Evolutionary conservation across 2,329 filamentous ascomycete species (phyloP), one percentile per base, ranked within the genome.

Genomic region (Nemania diffusa): DNA sequence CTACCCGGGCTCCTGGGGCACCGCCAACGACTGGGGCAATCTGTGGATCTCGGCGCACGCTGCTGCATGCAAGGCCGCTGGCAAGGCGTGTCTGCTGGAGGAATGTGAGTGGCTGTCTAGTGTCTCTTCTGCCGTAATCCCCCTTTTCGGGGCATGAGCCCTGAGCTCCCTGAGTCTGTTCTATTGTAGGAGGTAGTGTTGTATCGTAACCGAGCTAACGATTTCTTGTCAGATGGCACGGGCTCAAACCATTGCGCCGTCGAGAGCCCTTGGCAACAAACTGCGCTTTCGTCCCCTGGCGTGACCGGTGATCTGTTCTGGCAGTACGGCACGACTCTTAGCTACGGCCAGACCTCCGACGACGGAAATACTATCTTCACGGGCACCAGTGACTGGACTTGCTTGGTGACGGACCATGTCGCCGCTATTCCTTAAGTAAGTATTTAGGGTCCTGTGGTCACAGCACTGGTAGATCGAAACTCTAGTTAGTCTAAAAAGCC

Each of bases 301-400:
- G 57, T 78, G 8, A 71, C 75, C 13, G 74, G 57, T 1, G 76
- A 78, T 58, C 56, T 77, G 42, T 78, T 78, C 71, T 78, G 76
- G 76, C 75, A 78, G 65, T 62, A 76, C 5, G 76, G 76, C 1
- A 73, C 73, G 8, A 78, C 75, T 34, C 73, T 78, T 15, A 82
- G 81, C 76, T 78, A 68, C 8, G 83, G 83, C 2, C 77, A 78
- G 68, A 79, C 81, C 0, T 75, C 78, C 53, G 76, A 83, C 60
- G 83, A 85, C 56, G 79, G 79, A n/a, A 79, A 81, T 59, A 84
- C 82, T 13, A 80, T 84, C 65, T 84, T 81, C 71, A 81, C 79
- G 32, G 79, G 78, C 22, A 79, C 76, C 20, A 74, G 73, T 13
- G 79, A 82, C 24, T 84, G 79, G 74, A 77, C 78, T 13, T 85